phyloP scores from a whole-genome alignment of 345 rosid species.

The Citrus reticulata region DNA sequence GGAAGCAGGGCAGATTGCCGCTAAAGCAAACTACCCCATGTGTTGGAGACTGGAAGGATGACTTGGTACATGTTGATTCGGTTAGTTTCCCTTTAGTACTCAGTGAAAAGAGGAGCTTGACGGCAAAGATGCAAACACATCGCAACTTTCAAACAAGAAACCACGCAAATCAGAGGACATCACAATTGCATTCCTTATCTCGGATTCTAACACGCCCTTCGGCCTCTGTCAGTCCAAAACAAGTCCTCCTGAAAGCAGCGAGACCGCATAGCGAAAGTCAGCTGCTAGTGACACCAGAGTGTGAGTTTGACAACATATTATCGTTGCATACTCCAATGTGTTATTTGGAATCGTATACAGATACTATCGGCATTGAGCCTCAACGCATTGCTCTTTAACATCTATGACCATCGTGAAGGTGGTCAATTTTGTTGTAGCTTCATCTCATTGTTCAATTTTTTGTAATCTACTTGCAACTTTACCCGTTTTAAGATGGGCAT shows the following conservation, averaged over 20 bases:
- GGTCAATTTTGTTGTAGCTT: constrained; percentile 21
- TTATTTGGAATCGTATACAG: constrained; percentile 23
- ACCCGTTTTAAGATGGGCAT: not conserved
- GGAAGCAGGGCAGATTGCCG: constrained; percentile 42
- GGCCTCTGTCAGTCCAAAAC: constrained; percentile 5
- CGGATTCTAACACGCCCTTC: constrained; percentile 24
- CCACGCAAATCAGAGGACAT: constrained; percentile 18
- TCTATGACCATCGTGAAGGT: not conserved
- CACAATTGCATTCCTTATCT: constrained; percentile 46
- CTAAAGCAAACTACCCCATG: constrained; percentile 22
- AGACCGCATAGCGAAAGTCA: constrained; percentile 17
- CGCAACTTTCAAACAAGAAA: constrained; percentile 28
- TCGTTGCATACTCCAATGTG: constrained; percentile 44
- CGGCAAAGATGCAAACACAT: constrained; percentile 27
- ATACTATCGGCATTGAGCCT: constrained; percentile 20
- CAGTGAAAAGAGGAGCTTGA: constrained; percentile 34
- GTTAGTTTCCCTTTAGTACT: constrained; percentile 35
- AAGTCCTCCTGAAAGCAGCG: constrained; percentile 12
- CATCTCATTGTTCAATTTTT: not conserved
- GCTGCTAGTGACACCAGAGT: constrained; percentile 40
- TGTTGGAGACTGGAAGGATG: constrained; percentile 14
- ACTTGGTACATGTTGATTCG: constrained; percentile 15
- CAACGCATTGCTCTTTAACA: not conserved
- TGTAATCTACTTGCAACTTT: constrained; percentile 2
- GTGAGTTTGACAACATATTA: constrained; percentile 43